Evolutionary conservation across 2,329 filamentous ascomycete genomes (phyloP), one percentile per base, ranked within the genome.

Genomic region (Keithomyces neogunnii): DNA sequence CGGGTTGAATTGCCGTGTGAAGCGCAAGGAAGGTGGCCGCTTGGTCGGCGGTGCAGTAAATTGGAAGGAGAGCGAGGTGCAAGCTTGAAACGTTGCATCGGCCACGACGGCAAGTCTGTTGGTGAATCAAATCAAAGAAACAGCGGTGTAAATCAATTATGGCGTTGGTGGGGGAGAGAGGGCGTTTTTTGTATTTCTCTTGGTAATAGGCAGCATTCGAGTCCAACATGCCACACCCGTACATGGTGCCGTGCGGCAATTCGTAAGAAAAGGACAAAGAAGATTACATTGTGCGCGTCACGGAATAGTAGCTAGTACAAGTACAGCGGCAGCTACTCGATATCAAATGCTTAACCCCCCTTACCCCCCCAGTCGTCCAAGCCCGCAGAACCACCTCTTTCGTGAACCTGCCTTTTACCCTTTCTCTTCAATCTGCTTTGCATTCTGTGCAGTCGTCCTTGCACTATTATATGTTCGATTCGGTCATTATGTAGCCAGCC

Each of bases 1-100:
- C 45, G 91, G 92, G 30, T 80, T 96, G 66, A 92, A 83, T 73
- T 96, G 90, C 70, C 81, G 93, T 51, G 91, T 99, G 38, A 99
- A 99, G 83, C 77, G 93, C 59, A 87, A 87, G 66, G 81, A 92
- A 60, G 90, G 91, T 7, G 82, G 82, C 0, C 69, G 81, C 30
- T 63, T 80, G 10, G 82, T 85, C 7, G 81, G 81, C 8, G 74
- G 71, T 2, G 68, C 65, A 13, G 61, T 62, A 28, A 65, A 67
- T 9, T 89, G 86, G 85, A 86, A 81, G 57, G 78, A 87, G 65
- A 74, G 74, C 48, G 86, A 89, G 70, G 73, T 89, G 47, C 77
- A 89, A 68, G 81, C 80, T 53, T 86, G 67, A 68, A 28, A 5
- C 29, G 19, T 46, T n/a, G 10, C 8, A n/a, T 1, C 5, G 10